phyloP scores from a whole-genome alignment of 1,284 basidiomycete genomes.

The Fomitopsis schrenkii region DNA sequence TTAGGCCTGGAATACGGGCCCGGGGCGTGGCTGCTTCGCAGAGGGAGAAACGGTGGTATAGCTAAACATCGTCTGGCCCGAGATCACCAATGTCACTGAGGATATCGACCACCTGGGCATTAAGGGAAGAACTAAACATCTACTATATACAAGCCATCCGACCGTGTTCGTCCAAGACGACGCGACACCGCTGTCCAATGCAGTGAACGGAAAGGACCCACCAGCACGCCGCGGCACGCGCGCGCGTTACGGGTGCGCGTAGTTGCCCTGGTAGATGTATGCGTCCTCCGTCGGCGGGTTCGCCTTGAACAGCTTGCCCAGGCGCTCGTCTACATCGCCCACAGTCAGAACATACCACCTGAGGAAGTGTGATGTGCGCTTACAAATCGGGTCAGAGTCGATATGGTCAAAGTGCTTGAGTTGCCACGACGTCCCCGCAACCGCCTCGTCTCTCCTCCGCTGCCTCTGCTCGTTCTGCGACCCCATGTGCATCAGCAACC shows the following conservation, averaged over 20 bases:
- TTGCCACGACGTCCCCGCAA: slow-evolving; percentile 71
- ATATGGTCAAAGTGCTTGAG: slow-evolving; percentile 73
- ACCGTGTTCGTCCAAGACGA: not conserved
- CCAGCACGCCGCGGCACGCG: not conserved
- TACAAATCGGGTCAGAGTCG: slow-evolving; percentile 69
- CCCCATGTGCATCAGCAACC: not conserved
- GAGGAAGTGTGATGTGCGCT: slow-evolving; percentile 24
- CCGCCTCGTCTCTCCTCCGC: slow-evolving; percentile 79
- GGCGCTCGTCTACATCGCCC: slow-evolving; percentile 48
- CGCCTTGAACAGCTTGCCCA: slow-evolving; percentile 52
- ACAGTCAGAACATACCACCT: not conserved
- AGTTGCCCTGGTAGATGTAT: slow-evolving; percentile 51
- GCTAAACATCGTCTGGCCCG: too few species aligned
- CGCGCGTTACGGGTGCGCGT: slow-evolving; percentile 3
- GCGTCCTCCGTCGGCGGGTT: slow-evolving; percentile 60
- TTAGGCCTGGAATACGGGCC: too few species aligned
- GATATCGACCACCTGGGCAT: not conserved
- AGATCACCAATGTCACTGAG: not conserved
- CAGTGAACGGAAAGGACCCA: not conserved
- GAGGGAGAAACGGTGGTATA: too few species aligned
- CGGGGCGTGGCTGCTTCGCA: too few species aligned
- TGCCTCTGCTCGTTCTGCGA: slow-evolving; percentile 88
- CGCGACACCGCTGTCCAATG: not conserved
- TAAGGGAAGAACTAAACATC: not conserved
- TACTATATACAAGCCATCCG: slow-evolving; percentile 1